phyloP scores from a whole-genome alignment of 2,329 filamentous ascomycete genomes.

The Colletotrichum noveboracense region DNA sequence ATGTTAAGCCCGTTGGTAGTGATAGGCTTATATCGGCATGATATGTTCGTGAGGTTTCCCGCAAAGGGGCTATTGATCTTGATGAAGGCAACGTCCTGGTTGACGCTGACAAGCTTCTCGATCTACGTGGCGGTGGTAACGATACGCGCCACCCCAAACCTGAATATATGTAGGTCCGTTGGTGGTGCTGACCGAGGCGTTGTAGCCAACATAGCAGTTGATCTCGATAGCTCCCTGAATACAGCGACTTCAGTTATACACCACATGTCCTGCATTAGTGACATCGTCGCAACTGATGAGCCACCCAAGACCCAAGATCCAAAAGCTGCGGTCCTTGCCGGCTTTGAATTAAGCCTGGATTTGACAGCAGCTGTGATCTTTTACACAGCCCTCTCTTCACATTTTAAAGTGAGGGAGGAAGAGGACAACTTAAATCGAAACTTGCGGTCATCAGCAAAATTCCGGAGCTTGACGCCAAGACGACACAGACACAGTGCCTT shows the following conservation, averaged over 20 bases:
- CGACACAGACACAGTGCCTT: not conserved
- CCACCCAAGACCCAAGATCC: slow-evolving; percentile 29
- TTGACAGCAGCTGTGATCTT: not conserved
- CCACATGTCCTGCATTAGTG: slow-evolving; percentile 9
- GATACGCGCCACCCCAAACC: slow-evolving; percentile 19
- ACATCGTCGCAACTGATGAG: slow-evolving; percentile 12
- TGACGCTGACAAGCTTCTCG: slow-evolving; percentile 8
- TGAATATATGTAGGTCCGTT: not conserved
- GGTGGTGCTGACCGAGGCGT: slow-evolving; percentile 16
- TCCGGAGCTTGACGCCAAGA: not conserved
- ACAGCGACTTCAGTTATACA: slow-evolving; percentile 27
- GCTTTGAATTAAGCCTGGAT: slow-evolving; percentile 22
- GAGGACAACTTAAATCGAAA: not conserved
- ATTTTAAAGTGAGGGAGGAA: too few species aligned
- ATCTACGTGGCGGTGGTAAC: slow-evolving; percentile 28
- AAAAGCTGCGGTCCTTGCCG: not conserved
- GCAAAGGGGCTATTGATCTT: slow-evolving; percentile 27
- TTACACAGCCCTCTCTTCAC: not conserved
- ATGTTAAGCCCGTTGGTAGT: slow-evolving; percentile 6
- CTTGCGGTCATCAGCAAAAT: not conserved
- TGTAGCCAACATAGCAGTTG: slow-evolving; percentile 40
- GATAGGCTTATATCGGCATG: slow-evolving; percentile 22
- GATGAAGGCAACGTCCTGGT: slow-evolving; percentile 30
- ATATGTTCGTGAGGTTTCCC: slow-evolving; percentile 27
- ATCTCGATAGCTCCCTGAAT: slow-evolving; percentile 28